Percentiles rank a stretch among this genome's conserved stretches.
These are phyloP conservation scores for Kuraishia piskuri DNA, from an alignment of 805 yeast genomes.

Conservation along the genomic window DNA sequence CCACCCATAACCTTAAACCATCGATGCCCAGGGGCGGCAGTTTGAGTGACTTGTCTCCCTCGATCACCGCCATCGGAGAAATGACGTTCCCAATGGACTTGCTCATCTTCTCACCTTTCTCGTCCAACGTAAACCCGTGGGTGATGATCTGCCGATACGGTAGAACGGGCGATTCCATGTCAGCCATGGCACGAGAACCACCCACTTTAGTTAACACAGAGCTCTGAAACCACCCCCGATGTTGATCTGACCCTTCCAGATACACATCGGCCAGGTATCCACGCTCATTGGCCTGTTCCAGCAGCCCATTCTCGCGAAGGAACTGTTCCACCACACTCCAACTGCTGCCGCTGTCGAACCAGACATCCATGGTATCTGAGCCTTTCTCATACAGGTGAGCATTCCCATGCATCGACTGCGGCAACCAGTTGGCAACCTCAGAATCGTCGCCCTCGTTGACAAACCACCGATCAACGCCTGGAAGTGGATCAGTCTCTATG, in stretches of 20 bases:
- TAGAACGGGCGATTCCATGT: constrained; percentile 11
- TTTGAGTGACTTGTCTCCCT: constrained; percentile 42
- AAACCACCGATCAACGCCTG: constrained; percentile 82
- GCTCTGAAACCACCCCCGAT: constrained; percentile 98
- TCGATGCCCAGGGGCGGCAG: constrained; percentile 75
- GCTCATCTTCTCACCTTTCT: constrained; percentile 84
- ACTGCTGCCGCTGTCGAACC: constrained; percentile 97
- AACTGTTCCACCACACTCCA: constrained; percentile 59
- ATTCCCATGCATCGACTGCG: constrained; percentile 32
- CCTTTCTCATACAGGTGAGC: constrained; percentile 52
- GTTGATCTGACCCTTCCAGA: constrained; percentile 97
- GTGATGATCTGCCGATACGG: constrained; percentile 78
- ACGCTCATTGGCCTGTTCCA: constrained; percentile 23
- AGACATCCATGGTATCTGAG: constrained; percentile 93
- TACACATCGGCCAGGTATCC: constrained; percentile 68
- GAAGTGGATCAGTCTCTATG: constrained; percentile 30
- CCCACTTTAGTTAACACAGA: constrained; percentile 76
- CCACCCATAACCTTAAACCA: constrained; percentile 86
- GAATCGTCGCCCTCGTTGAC: constrained; percentile 24
- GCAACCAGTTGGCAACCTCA: constrained; percentile 60
- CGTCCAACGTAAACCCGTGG: constrained; percentile 90
- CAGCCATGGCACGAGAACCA: not conserved
- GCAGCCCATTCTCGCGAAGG: constrained; percentile 24
- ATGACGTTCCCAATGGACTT: constrained; percentile 84
- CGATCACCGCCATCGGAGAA: constrained; percentile 57